These are phyloP conservation scores for Clavispora phyllophila DNA, from an alignment of 805 yeast genomes.

Conservation along the genomic window DNA sequence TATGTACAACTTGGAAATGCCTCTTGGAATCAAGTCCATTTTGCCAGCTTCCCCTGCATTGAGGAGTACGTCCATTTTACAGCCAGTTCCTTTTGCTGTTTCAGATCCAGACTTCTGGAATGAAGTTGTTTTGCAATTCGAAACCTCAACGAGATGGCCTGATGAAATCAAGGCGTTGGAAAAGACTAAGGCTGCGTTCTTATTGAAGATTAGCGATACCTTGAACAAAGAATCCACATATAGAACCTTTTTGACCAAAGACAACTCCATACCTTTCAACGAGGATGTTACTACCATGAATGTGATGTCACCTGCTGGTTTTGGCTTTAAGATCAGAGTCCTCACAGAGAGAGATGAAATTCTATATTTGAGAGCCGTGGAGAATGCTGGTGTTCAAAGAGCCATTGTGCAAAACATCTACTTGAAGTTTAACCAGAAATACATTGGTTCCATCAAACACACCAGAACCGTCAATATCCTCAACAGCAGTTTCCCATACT, in stretches of 20 bases:
- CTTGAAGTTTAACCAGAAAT: slow-evolving; percentile 59
- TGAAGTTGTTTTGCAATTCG: slow-evolving; percentile 80
- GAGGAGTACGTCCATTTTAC: slow-evolving; percentile 68
- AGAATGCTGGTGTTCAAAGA: slow-evolving; percentile 58
- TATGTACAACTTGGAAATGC: slow-evolving; percentile 48
- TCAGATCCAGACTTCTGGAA: slow-evolving; percentile 75
- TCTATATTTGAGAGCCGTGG: slow-evolving; percentile 66
- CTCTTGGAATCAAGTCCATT: slow-evolving; percentile 66
- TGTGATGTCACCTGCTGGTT: slow-evolving; percentile 84
- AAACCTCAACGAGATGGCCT: slow-evolving; percentile 92
- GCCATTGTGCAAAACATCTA: slow-evolving; percentile 57
- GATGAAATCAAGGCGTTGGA: slow-evolving; percentile 82
- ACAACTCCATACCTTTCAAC: slow-evolving; percentile 62
- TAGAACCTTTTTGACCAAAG: slow-evolving; percentile 58
- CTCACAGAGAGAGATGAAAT: slow-evolving; percentile 80
- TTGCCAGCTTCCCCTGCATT: slow-evolving; percentile 70
- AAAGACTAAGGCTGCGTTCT: slow-evolving; percentile 84
- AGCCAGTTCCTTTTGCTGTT: slow-evolving; percentile 78
- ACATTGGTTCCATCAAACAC: slow-evolving; percentile 68
- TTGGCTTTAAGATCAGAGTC: slow-evolving; percentile 73
- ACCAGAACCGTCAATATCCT: slow-evolving; percentile 72
- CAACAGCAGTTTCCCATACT: slow-evolving; percentile 65
- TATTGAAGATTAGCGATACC: slow-evolving; percentile 55
- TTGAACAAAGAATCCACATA: slow-evolving; percentile 51
- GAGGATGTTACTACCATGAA: slow-evolving; percentile 52